Percentiles rank a stretch among this genome's conserved stretches.
Evolutionary conservation across 371 early-diverging fungal species (phyloP).

Genomic region (Haplosporangium sp.): DNA sequence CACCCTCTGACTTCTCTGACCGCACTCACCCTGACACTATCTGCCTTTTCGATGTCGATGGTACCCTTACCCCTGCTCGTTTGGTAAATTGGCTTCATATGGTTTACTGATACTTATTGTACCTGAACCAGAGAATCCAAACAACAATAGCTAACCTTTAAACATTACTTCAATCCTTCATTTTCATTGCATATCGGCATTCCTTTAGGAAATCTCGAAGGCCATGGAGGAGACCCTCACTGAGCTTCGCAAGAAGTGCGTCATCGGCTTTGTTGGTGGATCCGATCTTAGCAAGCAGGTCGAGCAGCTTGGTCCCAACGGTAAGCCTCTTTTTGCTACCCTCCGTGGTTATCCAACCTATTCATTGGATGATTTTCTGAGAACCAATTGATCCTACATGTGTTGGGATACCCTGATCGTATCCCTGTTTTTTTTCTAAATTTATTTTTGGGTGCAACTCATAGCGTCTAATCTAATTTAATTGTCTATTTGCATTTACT

Average conservation of each 20-base stretch:
- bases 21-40: conserved; percentile 85
- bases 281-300: conserved; percentile 97
- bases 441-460: conserved; percentile 8
- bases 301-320: conserved; percentile 96
- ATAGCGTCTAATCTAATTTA: conserved; percentile 6
- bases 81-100: conserved; percentile 60
- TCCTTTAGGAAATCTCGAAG: conserved; percentile 68
- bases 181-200: background rate
- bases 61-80: conserved; percentile 98
- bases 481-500: background rate
- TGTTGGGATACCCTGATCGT: background rate
- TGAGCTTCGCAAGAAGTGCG: conserved; percentile 89
- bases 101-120: too few relatives aligned
- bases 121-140: background rate
- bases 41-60: conserved; percentile 99
- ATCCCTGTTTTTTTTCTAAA: conserved; percentile 8
- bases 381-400: conserved; percentile 18
- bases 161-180: background rate
- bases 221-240: conserved; percentile 88
- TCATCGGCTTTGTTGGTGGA: conserved; percentile 99
- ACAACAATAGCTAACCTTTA: background rate
- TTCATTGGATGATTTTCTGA: background rate
- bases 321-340: conserved; percentile 55
- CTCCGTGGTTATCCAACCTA: background rate
- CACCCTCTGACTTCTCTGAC: conserved; percentile 60